Evolutionary conservation across 495 filamentous ascomycete species (phyloP).

Genomic region (Xylaria palmicola): DNA sequence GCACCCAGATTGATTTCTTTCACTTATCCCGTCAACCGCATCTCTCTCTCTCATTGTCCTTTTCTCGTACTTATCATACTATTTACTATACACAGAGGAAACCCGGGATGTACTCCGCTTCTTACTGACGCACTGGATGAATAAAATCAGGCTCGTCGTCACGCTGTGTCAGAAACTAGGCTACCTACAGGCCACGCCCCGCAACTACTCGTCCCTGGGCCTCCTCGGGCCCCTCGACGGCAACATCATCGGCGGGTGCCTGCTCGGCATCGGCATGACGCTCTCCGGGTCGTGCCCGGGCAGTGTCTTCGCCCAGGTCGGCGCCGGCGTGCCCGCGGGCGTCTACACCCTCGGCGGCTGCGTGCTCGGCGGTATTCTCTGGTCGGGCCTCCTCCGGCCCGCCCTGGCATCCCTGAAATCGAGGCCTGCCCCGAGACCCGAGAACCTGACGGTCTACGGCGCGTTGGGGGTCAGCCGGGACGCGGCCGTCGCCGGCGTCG

Average conservation of each 20-base stretch:
- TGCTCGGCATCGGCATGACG: constrained; percentile 56
- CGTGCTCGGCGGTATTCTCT: constrained; percentile 44
- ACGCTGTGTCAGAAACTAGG: constrained; percentile 31
- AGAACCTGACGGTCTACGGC: constrained; percentile 33
- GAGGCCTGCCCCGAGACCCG: constrained; percentile 4
- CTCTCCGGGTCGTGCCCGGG: constrained; percentile 58
- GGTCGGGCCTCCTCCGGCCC: constrained; percentile 30
- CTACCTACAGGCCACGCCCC: constrained; percentile 34
- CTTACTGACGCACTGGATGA: neutral
- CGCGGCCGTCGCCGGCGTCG: constrained; percentile 29
- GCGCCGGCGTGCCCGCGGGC: constrained; percentile 45
- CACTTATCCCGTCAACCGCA: neutral
- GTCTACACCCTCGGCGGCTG: constrained; percentile 42
- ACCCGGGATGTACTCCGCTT: neutral
- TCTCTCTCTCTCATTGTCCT: neutral
- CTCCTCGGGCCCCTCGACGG: constrained; percentile 48
- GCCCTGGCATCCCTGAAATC: constrained; percentile 12
- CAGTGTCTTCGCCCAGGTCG: constrained; percentile 54
- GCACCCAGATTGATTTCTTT: too few species aligned
- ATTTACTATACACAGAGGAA: neutral
- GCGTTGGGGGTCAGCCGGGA: constrained; percentile 29
- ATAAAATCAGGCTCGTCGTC: constrained; percentile 28
- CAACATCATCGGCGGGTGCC: constrained; percentile 55
- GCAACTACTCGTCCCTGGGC: constrained; percentile 35
- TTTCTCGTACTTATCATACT: neutral